These are phyloP conservation scores for Eimeria sp. DNA, from an alignment of 169 alveolate species.

Conservation along the genomic window DNA sequence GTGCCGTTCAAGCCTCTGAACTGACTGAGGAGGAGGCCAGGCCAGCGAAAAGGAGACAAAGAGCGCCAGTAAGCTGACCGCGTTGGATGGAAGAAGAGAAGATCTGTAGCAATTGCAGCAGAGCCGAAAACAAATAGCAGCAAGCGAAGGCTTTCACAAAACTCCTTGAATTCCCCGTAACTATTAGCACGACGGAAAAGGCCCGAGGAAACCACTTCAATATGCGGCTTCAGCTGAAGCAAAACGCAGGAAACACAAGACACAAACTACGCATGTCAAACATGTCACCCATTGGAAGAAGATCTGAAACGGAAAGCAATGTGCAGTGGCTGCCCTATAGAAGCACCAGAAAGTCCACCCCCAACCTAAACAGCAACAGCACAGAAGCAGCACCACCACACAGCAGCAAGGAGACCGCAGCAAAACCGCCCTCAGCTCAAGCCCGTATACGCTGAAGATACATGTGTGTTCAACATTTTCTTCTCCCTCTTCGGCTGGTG, in stretches of 20 bases:
- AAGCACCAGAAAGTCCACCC: too few species aligned
- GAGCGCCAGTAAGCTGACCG: slow-evolving; percentile 66
- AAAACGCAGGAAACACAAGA: not conserved
- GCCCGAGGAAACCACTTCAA: slow-evolving; percentile 19
- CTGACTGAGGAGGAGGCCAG: not conserved
- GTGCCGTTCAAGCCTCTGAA: slow-evolving; percentile 4
- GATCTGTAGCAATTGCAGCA: slow-evolving; percentile 28
- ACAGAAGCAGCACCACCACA: too few species aligned
- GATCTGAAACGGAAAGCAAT: too few species aligned
- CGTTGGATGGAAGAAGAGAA: slow-evolving; percentile 73
- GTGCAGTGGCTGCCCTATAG: too few species aligned
- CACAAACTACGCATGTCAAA: not conserved
- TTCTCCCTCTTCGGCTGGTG: not conserved
- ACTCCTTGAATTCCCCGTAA: slow-evolving; percentile 75
- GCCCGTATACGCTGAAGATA: too few species aligned
- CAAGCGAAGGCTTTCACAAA: slow-evolving; percentile 64
- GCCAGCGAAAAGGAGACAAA: slow-evolving; percentile 28
- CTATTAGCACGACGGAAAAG: slow-evolving; percentile 18
- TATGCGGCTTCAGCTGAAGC: slow-evolving; percentile 54
- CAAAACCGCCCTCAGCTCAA: too few species aligned
- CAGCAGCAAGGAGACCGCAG: too few species aligned
- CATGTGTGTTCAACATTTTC: too few species aligned
- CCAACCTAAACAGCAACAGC: not conserved
- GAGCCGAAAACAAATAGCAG: slow-evolving; percentile 44
- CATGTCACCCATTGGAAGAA: too few species aligned